Conservation (phyloP, 2,329 filamentous ascomycete genomes). For the Penicillium corylophilum region DNA sequence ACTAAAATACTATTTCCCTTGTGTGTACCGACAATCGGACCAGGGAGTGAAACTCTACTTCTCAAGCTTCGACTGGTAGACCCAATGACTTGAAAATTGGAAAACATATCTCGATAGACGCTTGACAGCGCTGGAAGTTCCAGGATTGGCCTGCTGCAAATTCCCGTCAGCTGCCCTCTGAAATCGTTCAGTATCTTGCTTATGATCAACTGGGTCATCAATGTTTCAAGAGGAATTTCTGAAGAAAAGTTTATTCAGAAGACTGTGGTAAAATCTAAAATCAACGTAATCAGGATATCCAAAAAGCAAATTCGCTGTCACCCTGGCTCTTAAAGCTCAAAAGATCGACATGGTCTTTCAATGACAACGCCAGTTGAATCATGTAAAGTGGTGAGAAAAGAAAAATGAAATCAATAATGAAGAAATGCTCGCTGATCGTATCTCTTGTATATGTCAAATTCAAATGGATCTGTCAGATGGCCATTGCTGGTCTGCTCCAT, state of each 20-base stretch:
- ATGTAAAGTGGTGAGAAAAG: not conserved
- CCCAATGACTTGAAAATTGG: no score
- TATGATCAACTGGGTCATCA: not conserved
- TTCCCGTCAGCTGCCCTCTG: slow-evolving; percentile 60
- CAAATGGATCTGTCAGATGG: not conserved
- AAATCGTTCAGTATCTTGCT: slow-evolving; percentile 61
- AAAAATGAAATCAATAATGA: not conserved
- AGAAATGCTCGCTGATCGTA: slow-evolving; percentile 2
- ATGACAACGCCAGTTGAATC: slow-evolving; percentile 1
- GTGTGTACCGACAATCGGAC: no score
- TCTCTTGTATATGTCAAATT: slow-evolving; percentile 1
- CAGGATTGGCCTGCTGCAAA: no score
- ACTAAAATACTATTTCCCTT: no score
- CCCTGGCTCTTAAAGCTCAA: not conserved
- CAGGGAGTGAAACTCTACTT: no score
- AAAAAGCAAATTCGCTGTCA: not conserved
- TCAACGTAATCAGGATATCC: not conserved
- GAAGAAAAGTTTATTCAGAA: no score
- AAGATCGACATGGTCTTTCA: not conserved
- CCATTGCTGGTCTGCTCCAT: not conserved
- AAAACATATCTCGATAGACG: no score
- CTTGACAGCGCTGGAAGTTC: no score
- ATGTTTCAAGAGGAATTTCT: no score
- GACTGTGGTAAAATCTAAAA: not conserved
- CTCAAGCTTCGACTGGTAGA: no score